A percentile compares a stretch with the other conserved stretches of the same genome.
Evolutionary conservation across 1,139 yeast species (phyloP).

Genomic region (Kluyveromyces marxianus): DNA sequence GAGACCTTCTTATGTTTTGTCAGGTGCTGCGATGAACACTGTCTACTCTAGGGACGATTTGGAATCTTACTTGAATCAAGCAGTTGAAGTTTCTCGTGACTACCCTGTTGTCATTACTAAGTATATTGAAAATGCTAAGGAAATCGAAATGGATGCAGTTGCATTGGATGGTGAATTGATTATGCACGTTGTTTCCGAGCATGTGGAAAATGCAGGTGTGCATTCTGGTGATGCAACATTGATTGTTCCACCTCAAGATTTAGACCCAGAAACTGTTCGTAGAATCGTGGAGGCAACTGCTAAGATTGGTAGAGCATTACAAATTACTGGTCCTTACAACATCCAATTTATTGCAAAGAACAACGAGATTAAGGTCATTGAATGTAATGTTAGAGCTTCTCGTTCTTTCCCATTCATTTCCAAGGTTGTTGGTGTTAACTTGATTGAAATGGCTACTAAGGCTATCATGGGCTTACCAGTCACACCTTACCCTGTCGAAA

Average conservation of each 20-base stretch:
- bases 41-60: conserved; percentile 87
- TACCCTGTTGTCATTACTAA: conserved; percentile 97
- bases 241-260: conserved; percentile 94
- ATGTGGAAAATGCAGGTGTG: conserved; percentile 98
- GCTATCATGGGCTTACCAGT: conserved; percentile 88
- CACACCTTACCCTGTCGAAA: conserved; percentile 81
- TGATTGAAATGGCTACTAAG: conserved; percentile 96
- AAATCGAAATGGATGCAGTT: conserved; percentile 98
- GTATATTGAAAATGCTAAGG: conserved; percentile 95
- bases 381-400: conserved; percentile 97
- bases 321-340: conserved; percentile 97
- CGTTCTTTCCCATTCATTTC: conserved; percentile 98
- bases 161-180: conserved; percentile 91
- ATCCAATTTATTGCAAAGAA: conserved; percentile 93
- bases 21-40: conserved; percentile 99
- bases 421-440: conserved; percentile 93
- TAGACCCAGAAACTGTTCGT: conserved; percentile 83
- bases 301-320: conserved; percentile 90
- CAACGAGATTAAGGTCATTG: conserved; percentile 88
- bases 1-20: conserved; percentile 93
- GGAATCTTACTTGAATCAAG: conserved; percentile 82
- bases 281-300: conserved; percentile 94
- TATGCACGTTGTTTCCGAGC: conserved; percentile 98
- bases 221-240: conserved; percentile 99
- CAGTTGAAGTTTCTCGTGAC: conserved; percentile 95